Base-by-base conservation (phyloP, 2,329 filamentous ascomycete genomes). In the Xylariales sp. region DNA sequence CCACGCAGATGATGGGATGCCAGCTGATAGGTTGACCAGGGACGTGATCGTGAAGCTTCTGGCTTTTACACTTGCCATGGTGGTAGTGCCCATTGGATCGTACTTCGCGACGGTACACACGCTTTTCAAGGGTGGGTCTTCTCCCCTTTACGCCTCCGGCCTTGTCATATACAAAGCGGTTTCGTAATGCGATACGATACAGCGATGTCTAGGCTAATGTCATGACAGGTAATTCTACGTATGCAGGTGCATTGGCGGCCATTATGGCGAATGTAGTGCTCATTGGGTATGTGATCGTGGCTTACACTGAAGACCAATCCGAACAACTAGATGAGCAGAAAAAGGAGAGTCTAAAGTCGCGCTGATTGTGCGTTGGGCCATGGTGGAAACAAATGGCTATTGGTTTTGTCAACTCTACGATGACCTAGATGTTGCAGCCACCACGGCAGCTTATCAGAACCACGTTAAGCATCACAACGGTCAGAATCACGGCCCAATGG, bases 191-290 rank as follows among this genome's bases (percentile, higher is more conserved):
- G n/a, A n/a, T n/a, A n/a, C n/a, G n/a, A n/a, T n/a, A n/a, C n/a
- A n/a, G n/a, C n/a, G n/a, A n/a, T 27, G n/a, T 8, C 24, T 27
- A 8, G 24, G 24, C 24, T 27, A 27, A 27, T 27, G 24, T 43
- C 7, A 40, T 4, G 16, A 35, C 43, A 95, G 91, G 89, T 51
- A 95, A 95, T 64, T 78, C 88, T 11, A 95, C 90, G 2, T 91
- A 82, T 54, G 88, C 90, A 3, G 93, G 90, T 11, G 89, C 80
- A 1, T 70, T 86, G 24, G 93, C 93, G 2, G 93, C 93, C 15
- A 67, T 97, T 38, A 81, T 94, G 61, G 93, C 93, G 10, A 98
- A 98, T 54, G 77, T 94, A 2, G 88, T 98, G 3, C 70, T 98
- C 38, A 77, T 97, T 43, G 81, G 76, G n/a, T 98, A 97, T 63